Evolutionary conservation across 2,329 filamentous ascomycete genomes (phyloP).

Genomic region (Tolypocladium album): DNA sequence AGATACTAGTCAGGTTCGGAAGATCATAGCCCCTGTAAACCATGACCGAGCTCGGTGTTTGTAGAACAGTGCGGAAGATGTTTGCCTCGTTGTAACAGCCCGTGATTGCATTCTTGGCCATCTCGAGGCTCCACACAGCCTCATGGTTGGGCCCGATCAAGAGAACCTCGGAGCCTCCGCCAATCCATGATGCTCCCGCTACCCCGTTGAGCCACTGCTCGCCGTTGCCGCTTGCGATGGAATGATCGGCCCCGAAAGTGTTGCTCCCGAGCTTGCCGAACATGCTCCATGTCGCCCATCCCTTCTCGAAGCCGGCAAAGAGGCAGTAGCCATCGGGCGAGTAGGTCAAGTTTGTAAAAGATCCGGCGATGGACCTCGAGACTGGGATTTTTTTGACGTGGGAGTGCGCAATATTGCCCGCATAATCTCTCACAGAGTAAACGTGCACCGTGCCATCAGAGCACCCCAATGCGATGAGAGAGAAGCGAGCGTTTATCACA

Average conservation of each 20-base stretch:
- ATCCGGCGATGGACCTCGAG: slow-evolving; percentile 56
- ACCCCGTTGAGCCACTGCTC: slow-evolving; percentile 82
- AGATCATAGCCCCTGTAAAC: slow-evolving; percentile 90
- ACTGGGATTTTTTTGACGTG: slow-evolving; percentile 64
- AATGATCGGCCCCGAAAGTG: slow-evolving; percentile 64
- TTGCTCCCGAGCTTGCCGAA: slow-evolving; percentile 84
- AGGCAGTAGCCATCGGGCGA: slow-evolving; percentile 95
- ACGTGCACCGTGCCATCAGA: slow-evolving; percentile 69
- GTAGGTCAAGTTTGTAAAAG: slow-evolving; percentile 66
- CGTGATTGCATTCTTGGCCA: slow-evolving; percentile 86
- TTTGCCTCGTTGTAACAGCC: slow-evolving; percentile 89
- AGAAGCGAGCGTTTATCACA: slow-evolving; percentile 90
- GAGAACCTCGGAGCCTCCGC: slow-evolving; percentile 76
- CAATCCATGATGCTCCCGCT: slow-evolving; percentile 72
- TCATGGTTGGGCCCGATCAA: slow-evolving; percentile 62
- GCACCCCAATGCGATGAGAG: slow-evolving; percentile 80
- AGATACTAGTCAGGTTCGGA: slow-evolving; percentile 81
- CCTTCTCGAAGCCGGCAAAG: slow-evolving; percentile 84
- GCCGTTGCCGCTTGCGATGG: slow-evolving; percentile 53
- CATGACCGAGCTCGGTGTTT: slow-evolving; percentile 81
- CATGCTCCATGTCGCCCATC: slow-evolving; percentile 96
- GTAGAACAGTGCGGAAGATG: slow-evolving; percentile 76
- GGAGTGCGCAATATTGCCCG: slow-evolving; percentile 81
- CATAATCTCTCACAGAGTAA: slow-evolving; percentile 90
- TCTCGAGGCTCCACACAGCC: slow-evolving; percentile 77